A percentile compares a stretch with the other conserved stretches of the same genome.
Evolutionary conservation across 2,329 filamentous ascomycete genomes (phyloP).

Genomic region (Diaporthe citrichinensis): DNA sequence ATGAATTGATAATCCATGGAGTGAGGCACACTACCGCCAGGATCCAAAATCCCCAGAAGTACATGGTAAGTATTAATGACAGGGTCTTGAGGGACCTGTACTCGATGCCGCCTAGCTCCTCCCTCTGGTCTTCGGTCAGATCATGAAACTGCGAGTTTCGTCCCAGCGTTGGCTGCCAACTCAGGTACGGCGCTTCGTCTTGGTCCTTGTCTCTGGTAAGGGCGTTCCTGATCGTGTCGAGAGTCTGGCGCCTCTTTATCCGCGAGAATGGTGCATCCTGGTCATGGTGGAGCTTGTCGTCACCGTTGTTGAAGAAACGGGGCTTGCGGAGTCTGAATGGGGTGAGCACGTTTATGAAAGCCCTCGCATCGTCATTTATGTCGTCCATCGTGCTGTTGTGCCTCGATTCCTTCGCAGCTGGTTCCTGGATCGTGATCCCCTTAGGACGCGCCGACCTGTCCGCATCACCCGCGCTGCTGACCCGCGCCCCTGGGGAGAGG

Average conservation of each 20-base stretch:
- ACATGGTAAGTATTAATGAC: slow-evolving; percentile 81
- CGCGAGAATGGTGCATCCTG: slow-evolving; percentile 46
- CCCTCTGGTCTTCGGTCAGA: slow-evolving; percentile 90
- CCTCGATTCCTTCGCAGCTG: slow-evolving; percentile 14
- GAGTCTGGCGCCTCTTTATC: slow-evolving; percentile 61
- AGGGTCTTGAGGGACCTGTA: slow-evolving; percentile 93
- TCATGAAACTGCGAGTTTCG: slow-evolving; percentile 90
- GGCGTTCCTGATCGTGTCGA: slow-evolving; percentile 71
- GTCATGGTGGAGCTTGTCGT: slow-evolving; percentile 56
- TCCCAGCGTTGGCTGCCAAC: slow-evolving; percentile 91
- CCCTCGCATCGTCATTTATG: slow-evolving; percentile 58
- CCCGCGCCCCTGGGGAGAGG: neutral
- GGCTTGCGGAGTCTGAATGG: slow-evolving; percentile 46
- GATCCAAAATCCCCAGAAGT: slow-evolving; percentile 87
- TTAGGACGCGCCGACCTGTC: slow-evolving; percentile 46
- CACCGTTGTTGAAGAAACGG: slow-evolving; percentile 50
- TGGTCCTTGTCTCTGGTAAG: slow-evolving; percentile 66
- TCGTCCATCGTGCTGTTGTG: slow-evolving; percentile 56
- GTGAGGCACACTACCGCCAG: slow-evolving; percentile 81
- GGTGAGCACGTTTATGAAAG: slow-evolving; percentile 52
- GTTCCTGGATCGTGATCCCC: slow-evolving; percentile 75
- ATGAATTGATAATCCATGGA: slow-evolving; percentile 81
- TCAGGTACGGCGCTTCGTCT: slow-evolving; percentile 85
- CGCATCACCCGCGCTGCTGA: slow-evolving; percentile 9
- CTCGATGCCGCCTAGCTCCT: slow-evolving; percentile 96